Percentiles rank a stretch among this genome's conserved stretches.
Conservation (phyloP, 257 asterid species). For the Eustoma russellianum region DNA sequence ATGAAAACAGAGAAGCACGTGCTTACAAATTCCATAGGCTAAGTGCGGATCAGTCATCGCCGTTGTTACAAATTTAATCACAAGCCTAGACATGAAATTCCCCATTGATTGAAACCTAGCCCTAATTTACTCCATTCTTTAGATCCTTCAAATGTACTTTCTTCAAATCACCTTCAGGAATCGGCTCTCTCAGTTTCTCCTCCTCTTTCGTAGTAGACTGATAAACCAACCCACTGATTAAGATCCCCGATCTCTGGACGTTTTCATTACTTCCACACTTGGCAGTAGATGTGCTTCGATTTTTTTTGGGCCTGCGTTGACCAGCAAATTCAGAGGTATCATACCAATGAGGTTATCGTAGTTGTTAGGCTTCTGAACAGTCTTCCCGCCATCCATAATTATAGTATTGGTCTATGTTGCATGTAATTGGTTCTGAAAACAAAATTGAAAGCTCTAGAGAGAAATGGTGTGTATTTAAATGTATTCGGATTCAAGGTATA, state of each 20-base stretch:
- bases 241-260: constrained; percentile 16
- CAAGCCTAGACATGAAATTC: constrained; percentile 34
- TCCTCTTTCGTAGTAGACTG: constrained; percentile 43
- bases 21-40: constrained; percentile 8
- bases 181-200: constrained; percentile 6
- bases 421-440: constrained; percentile 1
- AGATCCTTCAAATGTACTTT: constrained; percentile 27
- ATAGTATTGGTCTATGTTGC: constrained; percentile 1
- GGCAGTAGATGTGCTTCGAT: constrained; percentile 5
- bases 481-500: too few relatives aligned
- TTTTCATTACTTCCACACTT: constrained; percentile 8
- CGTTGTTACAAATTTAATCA: constrained; percentile 16
- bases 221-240: constrained; percentile 21
- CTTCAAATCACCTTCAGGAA: constrained; percentile 13
- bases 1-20: constrained; percentile 2
- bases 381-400: too few relatives aligned
- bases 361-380: background rate
- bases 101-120: constrained; percentile 48
- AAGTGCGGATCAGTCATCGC: constrained; percentile 21
- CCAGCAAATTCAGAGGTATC: background rate
- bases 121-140: constrained; percentile 21
- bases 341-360: background rate
- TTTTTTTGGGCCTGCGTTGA: background rate
- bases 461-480: background rate
- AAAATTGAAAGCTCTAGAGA: background rate